Conservation (phyloP, 179 eudicot genomes). For the Silene coronaria region DNA sequence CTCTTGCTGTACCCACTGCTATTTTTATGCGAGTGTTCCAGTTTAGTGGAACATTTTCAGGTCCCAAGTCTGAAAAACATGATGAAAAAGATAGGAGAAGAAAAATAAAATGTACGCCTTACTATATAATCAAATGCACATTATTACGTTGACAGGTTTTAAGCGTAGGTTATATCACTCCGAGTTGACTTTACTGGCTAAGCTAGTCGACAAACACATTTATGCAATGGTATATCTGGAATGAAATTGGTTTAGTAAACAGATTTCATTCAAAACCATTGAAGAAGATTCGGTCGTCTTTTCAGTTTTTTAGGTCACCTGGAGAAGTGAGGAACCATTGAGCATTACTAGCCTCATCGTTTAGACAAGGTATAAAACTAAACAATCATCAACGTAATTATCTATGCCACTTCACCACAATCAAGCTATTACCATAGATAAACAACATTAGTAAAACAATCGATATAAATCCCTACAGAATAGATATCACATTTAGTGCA, state of each 20-base stretch:
- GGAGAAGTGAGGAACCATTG: too few species aligned
- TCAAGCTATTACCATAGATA: not conserved
- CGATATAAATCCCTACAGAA: not conserved
- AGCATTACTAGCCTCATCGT: too few species aligned
- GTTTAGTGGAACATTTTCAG: slow-evolving; percentile 42
- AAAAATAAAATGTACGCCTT: not conserved
- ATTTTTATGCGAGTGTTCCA: slow-evolving; percentile 62
- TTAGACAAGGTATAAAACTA: too few species aligned
- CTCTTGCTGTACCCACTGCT: slow-evolving; percentile 57
- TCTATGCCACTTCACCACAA: not conserved
- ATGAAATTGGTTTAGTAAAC: not conserved
- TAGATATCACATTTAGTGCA: not conserved
- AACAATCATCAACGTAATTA: too few species aligned
- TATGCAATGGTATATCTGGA: not conserved
- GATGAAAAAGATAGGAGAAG: not conserved
- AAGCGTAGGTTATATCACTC: not conserved
- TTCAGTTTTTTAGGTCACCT: too few species aligned
- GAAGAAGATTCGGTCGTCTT: not conserved
- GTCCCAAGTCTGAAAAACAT: slow-evolving; percentile 33
- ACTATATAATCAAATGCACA: not conserved
- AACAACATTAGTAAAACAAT: not conserved
- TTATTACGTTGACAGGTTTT: not conserved
- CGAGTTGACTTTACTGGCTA: not conserved
- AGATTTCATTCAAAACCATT: not conserved
- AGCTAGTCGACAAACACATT: not conserved